Evolutionary conservation across 345 rosid species (phyloP).

Genomic region (Aethionema arabicum): DNA sequence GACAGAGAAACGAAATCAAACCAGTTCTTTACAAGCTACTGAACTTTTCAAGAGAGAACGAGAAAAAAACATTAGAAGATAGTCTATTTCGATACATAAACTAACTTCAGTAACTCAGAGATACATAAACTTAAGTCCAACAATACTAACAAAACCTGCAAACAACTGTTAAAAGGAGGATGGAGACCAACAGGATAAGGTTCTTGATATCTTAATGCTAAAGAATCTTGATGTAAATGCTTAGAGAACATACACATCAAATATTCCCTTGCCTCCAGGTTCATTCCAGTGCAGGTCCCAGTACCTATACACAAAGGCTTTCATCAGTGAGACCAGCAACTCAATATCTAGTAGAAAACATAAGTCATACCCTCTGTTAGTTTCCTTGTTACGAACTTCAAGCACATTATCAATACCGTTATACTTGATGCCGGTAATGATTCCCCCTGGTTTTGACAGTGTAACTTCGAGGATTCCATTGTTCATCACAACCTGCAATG

Average conservation of each 20-base stretch:
- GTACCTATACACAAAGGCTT: slow-evolving; percentile 48
- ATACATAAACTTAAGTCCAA: slow-evolving; percentile 2
- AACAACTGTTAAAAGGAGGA: slow-evolving; percentile 2
- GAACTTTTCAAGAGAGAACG: no score
- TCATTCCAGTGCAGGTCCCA: slow-evolving; percentile 81
- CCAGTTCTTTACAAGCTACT: background rate
- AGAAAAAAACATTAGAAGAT: no score
- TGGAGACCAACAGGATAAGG: background rate
- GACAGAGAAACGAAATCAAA: background rate
- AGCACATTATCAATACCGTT: slow-evolving; percentile 70
- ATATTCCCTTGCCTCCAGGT: slow-evolving; percentile 73
- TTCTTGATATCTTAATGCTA: slow-evolving; percentile 8
- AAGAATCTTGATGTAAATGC: slow-evolving; percentile 15
- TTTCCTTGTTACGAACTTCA: slow-evolving; percentile 68
- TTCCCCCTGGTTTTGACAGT: slow-evolving; percentile 68
- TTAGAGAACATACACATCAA: slow-evolving; percentile 72
- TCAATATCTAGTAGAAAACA: background rate
- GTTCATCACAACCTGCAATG: slow-evolving; percentile 63
- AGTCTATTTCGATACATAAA: slow-evolving; percentile 8
- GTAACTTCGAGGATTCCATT: slow-evolving; percentile 72
- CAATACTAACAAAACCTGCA: background rate
- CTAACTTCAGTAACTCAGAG: background rate
- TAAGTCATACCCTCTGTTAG: slow-evolving; percentile 65
- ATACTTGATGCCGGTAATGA: slow-evolving; percentile 60
- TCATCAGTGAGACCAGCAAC: slow-evolving; percentile 1